phyloP scores from a whole-genome alignment of 148 eudicot species.

The Hydrangea macrophylla region DNA sequence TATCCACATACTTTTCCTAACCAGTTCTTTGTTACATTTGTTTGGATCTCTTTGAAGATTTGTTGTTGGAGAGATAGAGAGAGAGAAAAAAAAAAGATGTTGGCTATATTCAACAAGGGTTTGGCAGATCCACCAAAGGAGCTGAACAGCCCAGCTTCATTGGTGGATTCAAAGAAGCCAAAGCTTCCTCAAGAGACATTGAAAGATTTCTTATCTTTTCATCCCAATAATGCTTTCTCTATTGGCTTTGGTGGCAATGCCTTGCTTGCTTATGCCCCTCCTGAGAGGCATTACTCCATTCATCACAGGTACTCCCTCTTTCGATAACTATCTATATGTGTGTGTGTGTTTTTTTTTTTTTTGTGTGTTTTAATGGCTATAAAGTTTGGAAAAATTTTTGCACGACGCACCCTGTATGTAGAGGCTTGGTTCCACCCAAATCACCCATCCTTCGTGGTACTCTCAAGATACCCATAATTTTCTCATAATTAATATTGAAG shows the following conservation, averaged over 20 bases:
- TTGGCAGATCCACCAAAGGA: constrained; percentile 78
- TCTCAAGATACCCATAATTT: too few relatives aligned
- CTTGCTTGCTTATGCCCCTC: constrained; percentile 62
- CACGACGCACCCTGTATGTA: too few relatives aligned
- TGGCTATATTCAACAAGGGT: constrained; percentile 74
- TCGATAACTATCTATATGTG: neutral
- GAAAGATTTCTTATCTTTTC: constrained; percentile 46
- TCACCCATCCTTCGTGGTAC: too few relatives aligned
- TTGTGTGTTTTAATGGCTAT: too few relatives aligned
- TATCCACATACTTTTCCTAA: neutral
- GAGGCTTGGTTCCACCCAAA: too few relatives aligned
- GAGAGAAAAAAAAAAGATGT: constrained; percentile 37
- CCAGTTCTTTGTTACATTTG: neutral
- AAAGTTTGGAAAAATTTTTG: too few relatives aligned
- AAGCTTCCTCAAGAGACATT: constrained; percentile 54
- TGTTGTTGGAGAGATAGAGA: too few relatives aligned
- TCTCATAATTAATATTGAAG: too few relatives aligned
- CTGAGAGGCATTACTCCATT: constrained; percentile 23
- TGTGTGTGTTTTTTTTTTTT: too few relatives aligned
- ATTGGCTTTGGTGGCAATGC: constrained; percentile 59
- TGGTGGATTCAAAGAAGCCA: constrained; percentile 24
- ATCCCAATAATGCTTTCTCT: constrained; percentile 50
- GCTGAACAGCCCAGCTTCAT: constrained; percentile 59
- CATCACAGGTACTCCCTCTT: constrained; percentile 29
- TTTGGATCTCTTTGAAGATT: constrained; percentile 4